Conservation (phyloP, 148 eudicot species). For the Salicornia ramosissima region DNA sequence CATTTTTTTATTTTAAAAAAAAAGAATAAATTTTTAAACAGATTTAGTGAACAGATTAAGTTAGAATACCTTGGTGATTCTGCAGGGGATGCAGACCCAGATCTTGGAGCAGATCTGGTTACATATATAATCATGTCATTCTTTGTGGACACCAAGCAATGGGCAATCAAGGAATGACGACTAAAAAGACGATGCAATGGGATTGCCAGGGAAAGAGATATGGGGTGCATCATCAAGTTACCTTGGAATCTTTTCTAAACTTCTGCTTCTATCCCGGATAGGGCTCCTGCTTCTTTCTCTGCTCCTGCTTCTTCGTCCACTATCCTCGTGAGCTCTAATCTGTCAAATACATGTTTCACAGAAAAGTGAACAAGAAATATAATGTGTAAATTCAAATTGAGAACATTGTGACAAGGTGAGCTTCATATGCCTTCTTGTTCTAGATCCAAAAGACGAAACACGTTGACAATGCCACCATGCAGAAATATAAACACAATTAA, state of each 20-base stretch:
- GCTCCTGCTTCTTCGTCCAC: slow-evolving; percentile 21
- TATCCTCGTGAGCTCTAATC: slow-evolving; percentile 30
- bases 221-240: not conserved
- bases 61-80: slow-evolving; percentile 5
- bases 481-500: too few relatives aligned
- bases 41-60: not conserved
- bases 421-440: not conserved
- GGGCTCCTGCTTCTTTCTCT: slow-evolving; percentile 30
- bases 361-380: not conserved
- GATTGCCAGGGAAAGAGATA: not conserved
- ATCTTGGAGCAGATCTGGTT: slow-evolving; percentile 22
- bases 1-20: too few relatives aligned
- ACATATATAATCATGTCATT: slow-evolving; percentile 20
- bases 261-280: slow-evolving; percentile 25
- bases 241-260: slow-evolving; percentile 26
- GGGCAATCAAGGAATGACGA: not conserved
- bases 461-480: too few relatives aligned
- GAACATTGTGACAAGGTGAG: not conserved
- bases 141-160: slow-evolving; percentile 2
- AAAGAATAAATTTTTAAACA: not conserved
- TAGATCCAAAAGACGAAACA: too few relatives aligned
- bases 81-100: slow-evolving; percentile 21
- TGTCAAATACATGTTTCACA: slow-evolving; percentile 5
- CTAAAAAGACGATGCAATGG: not conserved
- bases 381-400: too few relatives aligned